Conservation (phyloP, 371 early-diverging fungal species). For the Syncephalastrum sp. region DNA sequence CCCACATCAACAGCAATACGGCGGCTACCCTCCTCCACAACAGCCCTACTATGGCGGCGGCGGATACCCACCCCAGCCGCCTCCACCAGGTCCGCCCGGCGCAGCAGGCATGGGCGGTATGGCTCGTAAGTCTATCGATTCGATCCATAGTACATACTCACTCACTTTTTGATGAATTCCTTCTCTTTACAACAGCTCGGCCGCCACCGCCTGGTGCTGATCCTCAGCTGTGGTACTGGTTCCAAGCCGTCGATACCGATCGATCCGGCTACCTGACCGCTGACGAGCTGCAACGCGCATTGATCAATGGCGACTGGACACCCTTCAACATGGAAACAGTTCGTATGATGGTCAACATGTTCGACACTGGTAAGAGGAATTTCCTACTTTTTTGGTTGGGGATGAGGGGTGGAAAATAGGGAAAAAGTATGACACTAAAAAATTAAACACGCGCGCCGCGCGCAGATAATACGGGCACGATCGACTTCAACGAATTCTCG, state of each 20-base stretch:
- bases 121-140: slow-evolving; percentile 5
- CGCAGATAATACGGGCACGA: slow-evolving; percentile 62
- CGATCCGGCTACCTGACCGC: slow-evolving; percentile 45
- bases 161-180: background rate
- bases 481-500: slow-evolving; percentile 80
- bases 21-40: slow-evolving; percentile 10
- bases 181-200: slow-evolving; percentile 3
- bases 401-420: too few species aligned
- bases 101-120: slow-evolving; percentile 10
- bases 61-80: slow-evolving; percentile 15
- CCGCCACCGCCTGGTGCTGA: slow-evolving; percentile 45
- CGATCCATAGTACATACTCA: background rate
- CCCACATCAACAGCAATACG: slow-evolving; percentile 9
- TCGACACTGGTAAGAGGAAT: slow-evolving; percentile 55
- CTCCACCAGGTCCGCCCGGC: slow-evolving; percentile 7
- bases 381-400: too few species aligned
- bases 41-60: slow-evolving; percentile 9
- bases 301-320: slow-evolving; percentile 69
- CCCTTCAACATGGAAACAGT: slow-evolving; percentile 64
- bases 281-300: slow-evolving; percentile 57
- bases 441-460: background rate
- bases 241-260: slow-evolving; percentile 72
- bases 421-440: background rate
- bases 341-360: slow-evolving; percentile 68
- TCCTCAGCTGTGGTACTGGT: slow-evolving; percentile 66